Percentiles rank a stretch among this genome's conserved stretches.
Conservation (phyloP, 371 early-diverging fungal genomes). For the Funneliformis caledonium region DNA sequence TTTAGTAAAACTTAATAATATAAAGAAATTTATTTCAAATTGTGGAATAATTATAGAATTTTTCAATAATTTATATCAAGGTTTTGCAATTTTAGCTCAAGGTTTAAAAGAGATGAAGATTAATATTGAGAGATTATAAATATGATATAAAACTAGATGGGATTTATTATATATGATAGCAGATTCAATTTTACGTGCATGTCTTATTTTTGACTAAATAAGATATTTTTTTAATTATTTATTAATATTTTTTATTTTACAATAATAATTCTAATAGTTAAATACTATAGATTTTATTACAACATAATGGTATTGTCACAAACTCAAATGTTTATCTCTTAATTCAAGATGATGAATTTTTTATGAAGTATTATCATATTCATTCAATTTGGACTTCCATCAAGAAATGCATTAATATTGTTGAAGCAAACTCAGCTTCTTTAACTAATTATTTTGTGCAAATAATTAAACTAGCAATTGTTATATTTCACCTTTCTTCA, state of each 20-base stretch:
- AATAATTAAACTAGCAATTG: not conserved
- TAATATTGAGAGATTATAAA: not conserved
- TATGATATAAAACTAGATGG: not conserved
- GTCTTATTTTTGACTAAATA: conserved; percentile 4
- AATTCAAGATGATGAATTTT: not conserved
- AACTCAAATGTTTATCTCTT: not conserved
- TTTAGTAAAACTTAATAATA: not conserved
- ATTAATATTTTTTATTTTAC: not conserved
- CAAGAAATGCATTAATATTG: conserved; percentile 19
- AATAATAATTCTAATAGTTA: too few relatives aligned
- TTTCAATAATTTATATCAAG: not conserved
- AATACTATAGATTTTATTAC: not conserved
- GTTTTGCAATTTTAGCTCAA: not conserved
- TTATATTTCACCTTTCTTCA: not conserved
- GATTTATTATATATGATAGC: not conserved
- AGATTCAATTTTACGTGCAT: not conserved
- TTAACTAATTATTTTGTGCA: conserved; percentile 22
- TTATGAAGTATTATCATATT: not conserved
- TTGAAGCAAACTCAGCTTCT: not conserved
- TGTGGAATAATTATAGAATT: not conserved
- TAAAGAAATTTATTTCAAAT: not conserved
- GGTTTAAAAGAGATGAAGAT: not conserved
- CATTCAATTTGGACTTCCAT: not conserved
- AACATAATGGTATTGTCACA: not conserved
- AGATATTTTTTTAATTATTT: not conserved